Percentiles rank a stretch among this genome's conserved stretches.
Evolutionary conservation across 805 yeast species (phyloP).

Genomic region (Isabelozyma gotoi): DNA sequence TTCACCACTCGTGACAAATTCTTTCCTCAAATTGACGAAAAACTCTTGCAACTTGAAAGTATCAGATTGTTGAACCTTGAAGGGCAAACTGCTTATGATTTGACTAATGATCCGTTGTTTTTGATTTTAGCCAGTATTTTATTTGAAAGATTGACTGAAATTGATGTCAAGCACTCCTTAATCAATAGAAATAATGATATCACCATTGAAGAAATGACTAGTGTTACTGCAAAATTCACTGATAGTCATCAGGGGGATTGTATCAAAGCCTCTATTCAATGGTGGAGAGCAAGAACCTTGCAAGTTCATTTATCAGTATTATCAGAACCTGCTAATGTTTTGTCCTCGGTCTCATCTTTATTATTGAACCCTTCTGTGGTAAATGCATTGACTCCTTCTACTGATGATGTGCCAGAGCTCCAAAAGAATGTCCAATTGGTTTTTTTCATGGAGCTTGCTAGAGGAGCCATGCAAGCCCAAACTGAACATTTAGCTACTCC

Average conservation of each 20-base stretch:
- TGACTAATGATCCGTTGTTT: slow-evolving; percentile 35
- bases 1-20: slow-evolving; percentile 29
- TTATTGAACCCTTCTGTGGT: slow-evolving; percentile 36
- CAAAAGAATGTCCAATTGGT: slow-evolving; percentile 41
- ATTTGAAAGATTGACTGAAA: slow-evolving; percentile 44
- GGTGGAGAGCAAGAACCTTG: slow-evolving; percentile 78
- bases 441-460: slow-evolving; percentile 66
- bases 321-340: slow-evolving; percentile 57
- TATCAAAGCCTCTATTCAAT: slow-evolving; percentile 48
- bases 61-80: slow-evolving; percentile 47
- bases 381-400: slow-evolving; percentile 26
- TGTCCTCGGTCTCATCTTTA: slow-evolving; percentile 42
- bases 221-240: slow-evolving; percentile 6
- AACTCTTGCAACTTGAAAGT: slow-evolving; percentile 25
- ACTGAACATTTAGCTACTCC: slow-evolving; percentile 63
- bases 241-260: slow-evolving; percentile 20
- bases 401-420: slow-evolving; percentile 25
- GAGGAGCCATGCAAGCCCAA: slow-evolving; percentile 59
- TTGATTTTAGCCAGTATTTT: slow-evolving; percentile 27
- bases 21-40: slow-evolving; percentile 21
- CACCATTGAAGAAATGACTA: slow-evolving; percentile 22
- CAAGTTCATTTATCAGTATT: slow-evolving; percentile 64
- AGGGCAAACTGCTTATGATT: slow-evolving; percentile 72
- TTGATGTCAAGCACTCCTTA: slow-evolving; percentile 37
- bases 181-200: slow-evolving; percentile 24